phyloP scores from a whole-genome alignment of 2,329 filamentous ascomycete genomes.

The Magnaporthiopsis incrustans region DNA sequence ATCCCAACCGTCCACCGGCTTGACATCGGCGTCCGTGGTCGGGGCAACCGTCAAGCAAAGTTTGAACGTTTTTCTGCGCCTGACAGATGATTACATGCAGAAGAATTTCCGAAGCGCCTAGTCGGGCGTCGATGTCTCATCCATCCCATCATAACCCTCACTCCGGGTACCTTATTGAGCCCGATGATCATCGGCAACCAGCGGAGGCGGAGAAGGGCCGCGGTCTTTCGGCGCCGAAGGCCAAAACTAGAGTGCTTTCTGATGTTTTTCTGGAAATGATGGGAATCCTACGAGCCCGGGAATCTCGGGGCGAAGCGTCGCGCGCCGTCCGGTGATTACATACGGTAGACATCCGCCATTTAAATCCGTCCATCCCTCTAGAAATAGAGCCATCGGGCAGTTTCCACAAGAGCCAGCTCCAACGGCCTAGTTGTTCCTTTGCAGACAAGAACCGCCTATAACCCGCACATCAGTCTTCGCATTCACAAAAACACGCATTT shows the following conservation, averaged over 20 bases:
- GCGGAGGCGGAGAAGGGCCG: background rate
- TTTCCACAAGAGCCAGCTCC: background rate
- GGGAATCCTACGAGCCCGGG: background rate
- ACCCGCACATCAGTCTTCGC: background rate
- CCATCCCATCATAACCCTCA: background rate
- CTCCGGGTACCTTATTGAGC: background rate
- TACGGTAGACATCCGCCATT: background rate
- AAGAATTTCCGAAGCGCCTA: background rate
- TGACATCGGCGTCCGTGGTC: background rate
- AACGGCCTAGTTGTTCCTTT: too few relatives aligned
- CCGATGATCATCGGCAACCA: background rate
- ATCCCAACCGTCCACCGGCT: background rate
- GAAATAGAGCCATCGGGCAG: background rate
- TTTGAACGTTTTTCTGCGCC: background rate
- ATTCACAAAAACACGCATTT: too few relatives aligned
- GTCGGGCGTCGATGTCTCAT: background rate
- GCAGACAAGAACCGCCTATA: too few relatives aligned
- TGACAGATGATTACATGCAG: background rate
- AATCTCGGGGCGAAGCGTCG: background rate
- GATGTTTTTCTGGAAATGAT: background rate
- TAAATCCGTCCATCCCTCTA: too few relatives aligned
- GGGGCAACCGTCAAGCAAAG: background rate
- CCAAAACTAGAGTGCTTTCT: too few relatives aligned
- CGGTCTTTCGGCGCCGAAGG: background rate
- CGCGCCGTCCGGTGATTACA: background rate